phyloP scores from a whole-genome alignment of 2,329 filamentous ascomycete genomes.

The Aspergillus glaucus region DNA sequence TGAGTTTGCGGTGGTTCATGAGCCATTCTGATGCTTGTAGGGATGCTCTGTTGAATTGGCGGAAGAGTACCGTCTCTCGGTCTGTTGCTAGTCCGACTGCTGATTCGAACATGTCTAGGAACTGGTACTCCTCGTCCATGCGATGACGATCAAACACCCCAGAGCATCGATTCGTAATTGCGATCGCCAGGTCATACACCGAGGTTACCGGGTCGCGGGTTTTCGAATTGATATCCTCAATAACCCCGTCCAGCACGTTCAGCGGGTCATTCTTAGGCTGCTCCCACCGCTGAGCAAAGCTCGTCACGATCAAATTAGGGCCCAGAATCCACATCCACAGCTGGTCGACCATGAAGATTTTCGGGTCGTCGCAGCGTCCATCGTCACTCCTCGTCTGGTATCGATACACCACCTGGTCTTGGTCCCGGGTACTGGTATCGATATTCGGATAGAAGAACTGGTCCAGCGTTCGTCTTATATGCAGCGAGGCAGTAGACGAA shows the following conservation, averaged over 20 bases:
- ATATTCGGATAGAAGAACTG: conserved; percentile 60
- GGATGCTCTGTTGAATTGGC: conserved; percentile 54
- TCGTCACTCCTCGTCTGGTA: conserved; percentile 43
- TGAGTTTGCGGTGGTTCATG: conserved; percentile 43
- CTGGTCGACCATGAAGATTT: conserved; percentile 64
- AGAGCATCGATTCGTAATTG: conserved; percentile 55
- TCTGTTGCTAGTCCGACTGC: conserved; percentile 52
- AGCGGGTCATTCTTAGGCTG: conserved; percentile 58
- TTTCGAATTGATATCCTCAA: conserved; percentile 61
- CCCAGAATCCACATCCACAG: conserved; percentile 60
- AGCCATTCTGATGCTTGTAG: conserved; percentile 51
- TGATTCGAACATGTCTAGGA: conserved; percentile 62
- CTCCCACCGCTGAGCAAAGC: conserved; percentile 35
- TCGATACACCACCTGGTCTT: conserved; percentile 59
- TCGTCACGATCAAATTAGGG: conserved; percentile 52
- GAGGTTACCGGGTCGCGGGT: conserved; percentile 54
- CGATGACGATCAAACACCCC: conserved; percentile 57
- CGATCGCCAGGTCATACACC: conserved; percentile 57
- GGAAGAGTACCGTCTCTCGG: conserved; percentile 54
- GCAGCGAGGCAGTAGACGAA: conserved; percentile 33
- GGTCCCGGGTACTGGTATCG: conserved; percentile 53
- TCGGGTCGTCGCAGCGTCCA: conserved; percentile 39
- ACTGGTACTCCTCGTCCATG: conserved; percentile 56
- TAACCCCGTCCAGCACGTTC: conserved; percentile 55
- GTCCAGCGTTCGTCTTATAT: conserved; percentile 58